Conservation (phyloP, 1,284 basidiomycete species). For the Apiotrichum porosum region DNA sequence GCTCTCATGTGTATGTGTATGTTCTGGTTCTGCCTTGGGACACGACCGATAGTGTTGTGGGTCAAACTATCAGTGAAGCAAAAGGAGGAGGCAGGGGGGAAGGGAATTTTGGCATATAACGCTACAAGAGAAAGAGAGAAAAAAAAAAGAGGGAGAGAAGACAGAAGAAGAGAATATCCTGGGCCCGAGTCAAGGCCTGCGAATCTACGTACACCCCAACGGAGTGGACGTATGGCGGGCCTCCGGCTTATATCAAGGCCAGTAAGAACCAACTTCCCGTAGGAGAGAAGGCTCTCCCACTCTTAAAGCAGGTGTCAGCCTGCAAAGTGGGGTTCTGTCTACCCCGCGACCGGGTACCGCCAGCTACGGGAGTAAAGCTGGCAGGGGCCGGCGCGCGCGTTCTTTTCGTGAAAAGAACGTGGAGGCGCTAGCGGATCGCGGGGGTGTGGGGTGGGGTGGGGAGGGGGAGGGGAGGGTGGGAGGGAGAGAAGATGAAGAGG, state of each 20-base stretch:
- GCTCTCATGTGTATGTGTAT: no score
- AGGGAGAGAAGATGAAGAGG: slow-evolving; percentile 1
- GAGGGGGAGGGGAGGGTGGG: slow-evolving; percentile 6
- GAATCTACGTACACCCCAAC: slow-evolving; percentile 26
- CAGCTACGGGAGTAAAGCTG: slow-evolving; percentile 12
- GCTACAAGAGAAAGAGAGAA: no score
- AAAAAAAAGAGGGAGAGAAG: not conserved
- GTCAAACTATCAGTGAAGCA: no score
- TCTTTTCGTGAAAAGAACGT: no score
- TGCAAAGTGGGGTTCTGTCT: slow-evolving; percentile 11
- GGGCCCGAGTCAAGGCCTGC: slow-evolving; percentile 41
- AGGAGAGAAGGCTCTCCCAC: no score
- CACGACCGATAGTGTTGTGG: no score
- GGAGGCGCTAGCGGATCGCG: slow-evolving; percentile 17
- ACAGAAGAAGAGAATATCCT: slow-evolving; percentile 21
- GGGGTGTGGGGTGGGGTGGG: slow-evolving; percentile 11
- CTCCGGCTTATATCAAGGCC: slow-evolving; percentile 47
- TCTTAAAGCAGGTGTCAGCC: no score
- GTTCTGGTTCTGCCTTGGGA: no score
- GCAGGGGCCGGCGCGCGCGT: slow-evolving; percentile 26
- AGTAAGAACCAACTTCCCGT: slow-evolving; percentile 5
- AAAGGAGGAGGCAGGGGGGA: no score
- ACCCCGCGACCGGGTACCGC: slow-evolving; percentile 37
- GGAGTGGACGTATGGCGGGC: slow-evolving; percentile 15
- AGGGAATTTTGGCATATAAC: no score